Base-by-base conservation (phyloP, 2,329 filamentous ascomycete species). In the Diaporthe ampelina region DNA sequence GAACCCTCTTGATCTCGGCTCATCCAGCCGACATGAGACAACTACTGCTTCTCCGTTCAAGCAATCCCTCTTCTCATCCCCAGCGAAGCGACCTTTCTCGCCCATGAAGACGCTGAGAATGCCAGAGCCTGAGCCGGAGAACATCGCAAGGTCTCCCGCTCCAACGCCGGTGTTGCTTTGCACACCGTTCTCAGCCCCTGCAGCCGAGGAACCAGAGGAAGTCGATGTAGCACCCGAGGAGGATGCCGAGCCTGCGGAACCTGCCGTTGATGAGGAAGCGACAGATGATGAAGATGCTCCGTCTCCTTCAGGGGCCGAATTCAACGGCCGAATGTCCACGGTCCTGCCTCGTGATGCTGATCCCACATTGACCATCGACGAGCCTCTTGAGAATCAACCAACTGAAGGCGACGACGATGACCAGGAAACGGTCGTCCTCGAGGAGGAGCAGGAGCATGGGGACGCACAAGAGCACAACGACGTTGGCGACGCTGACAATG, bases 21-120 rank as follows among this genome's bases (percentile, higher is more conserved):
- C 77, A 45, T 79, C 78, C 24, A 77, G 77, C 29, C 81, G 77
- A 29, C 74, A 80, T 68, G 54, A 74, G 68, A 13, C 81, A 37
- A 76, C 81, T 45, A 76, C 76, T n/a, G 77, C 82, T 29, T 85
- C 85, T 17, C 83, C 84, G 0, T 83, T 86, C 73, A 89, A 88
- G 79, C 79, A 82, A 4, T 86, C 88, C 0, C 81, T 88, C 63
- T 81, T 90, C 7, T 85, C 87, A 61, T 90, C 90, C 0, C 81
- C 81, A 9, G 78, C 80, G 3, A 82, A 82, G 71, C 78, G 79
- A 9, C 76, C 79, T 4, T 78, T 80, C 17, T 85, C 84, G 0
- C 82, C 84, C 0, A 73, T 79, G 4, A 86, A 85, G 77, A 76
- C 79, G 0, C 74, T 85, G 74, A 81, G 82, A 82, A 11, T 80